Evolutionary conservation across 495 filamentous ascomycete species (phyloP).

Genomic region (Lasiosphaeria miniovina): DNA sequence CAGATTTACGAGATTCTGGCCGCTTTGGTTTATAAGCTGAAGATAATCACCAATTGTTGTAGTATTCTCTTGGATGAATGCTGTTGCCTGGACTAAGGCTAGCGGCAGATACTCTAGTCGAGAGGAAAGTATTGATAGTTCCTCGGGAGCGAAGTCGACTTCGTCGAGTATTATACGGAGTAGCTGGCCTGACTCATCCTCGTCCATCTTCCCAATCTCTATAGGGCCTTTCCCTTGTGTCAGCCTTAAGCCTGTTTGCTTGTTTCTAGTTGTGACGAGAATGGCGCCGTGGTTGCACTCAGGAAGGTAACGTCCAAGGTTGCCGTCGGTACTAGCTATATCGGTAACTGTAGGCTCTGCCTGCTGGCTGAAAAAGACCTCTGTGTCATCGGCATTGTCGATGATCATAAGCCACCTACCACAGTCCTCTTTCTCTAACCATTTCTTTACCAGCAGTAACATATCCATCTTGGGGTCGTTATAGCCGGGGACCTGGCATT

Average conservation of each 20-base stretch:
- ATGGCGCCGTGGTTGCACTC: slow-evolving; percentile 33
- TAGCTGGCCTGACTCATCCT: slow-evolving; percentile 22
- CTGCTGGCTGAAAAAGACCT: slow-evolving; percentile 22
- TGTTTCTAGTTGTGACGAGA: slow-evolving; percentile 42
- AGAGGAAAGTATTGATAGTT: slow-evolving; percentile 21
- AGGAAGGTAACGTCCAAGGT: slow-evolving; percentile 34
- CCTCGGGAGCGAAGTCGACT: slow-evolving; percentile 14
- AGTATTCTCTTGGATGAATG: slow-evolving; percentile 37
- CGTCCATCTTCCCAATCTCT: slow-evolving; percentile 33
- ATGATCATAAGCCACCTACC: slow-evolving; percentile 41
- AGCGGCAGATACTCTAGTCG: slow-evolving; percentile 48
- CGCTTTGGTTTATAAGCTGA: slow-evolving; percentile 25
- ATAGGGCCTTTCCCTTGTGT: slow-evolving; percentile 16
- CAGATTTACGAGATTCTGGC: slow-evolving; percentile 40
- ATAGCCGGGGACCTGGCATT: slow-evolving; percentile 34
- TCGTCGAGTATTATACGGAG: slow-evolving; percentile 13
- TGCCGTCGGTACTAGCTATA: not conserved
- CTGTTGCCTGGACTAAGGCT: slow-evolving; percentile 24
- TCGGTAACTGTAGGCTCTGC: not conserved
- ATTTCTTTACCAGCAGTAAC: slow-evolving; percentile 34
- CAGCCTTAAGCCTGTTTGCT: slow-evolving; percentile 25
- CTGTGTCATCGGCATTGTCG: slow-evolving; percentile 44
- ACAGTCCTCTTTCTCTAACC: slow-evolving; percentile 38
- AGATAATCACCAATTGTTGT: slow-evolving; percentile 33
- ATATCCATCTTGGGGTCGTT: slow-evolving; percentile 36